A percentile compares a stretch with the other conserved stretches of the same genome.
These are phyloP conservation scores for Ogataea saltuana DNA, from an alignment of 805 yeast genomes.

Conservation along the genomic window DNA sequence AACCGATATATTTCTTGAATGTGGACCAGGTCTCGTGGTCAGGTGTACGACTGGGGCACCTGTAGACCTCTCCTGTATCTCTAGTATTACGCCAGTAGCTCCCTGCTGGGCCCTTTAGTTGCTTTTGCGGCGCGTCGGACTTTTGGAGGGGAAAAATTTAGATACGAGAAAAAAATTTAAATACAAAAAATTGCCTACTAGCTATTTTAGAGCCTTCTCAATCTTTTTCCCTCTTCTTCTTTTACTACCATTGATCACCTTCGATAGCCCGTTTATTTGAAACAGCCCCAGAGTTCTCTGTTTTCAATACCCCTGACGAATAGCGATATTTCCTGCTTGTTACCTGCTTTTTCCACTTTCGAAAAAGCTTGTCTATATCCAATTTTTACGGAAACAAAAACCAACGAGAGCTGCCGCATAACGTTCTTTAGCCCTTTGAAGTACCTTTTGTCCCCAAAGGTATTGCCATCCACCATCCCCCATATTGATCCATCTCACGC, in stretches of 20 bases:
- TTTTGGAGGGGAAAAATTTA: neutral
- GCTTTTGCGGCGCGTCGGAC: neutral
- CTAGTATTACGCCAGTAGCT: neutral
- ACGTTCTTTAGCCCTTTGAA: slow-evolving; percentile 25
- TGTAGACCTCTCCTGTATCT: no score
- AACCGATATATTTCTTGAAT: no score
- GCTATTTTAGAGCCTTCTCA: neutral
- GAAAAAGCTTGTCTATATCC: slow-evolving; percentile 5
- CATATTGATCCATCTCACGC: neutral
- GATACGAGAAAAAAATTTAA: neutral
- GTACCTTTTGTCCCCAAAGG: slow-evolving; percentile 16
- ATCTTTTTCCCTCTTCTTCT: neutral
- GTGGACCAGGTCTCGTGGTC: no score
- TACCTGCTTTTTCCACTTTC: slow-evolving; percentile 3
- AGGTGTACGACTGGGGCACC: no score
- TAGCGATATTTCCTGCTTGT: no score
- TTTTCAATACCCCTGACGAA: neutral
- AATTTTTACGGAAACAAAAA: slow-evolving; percentile 5
- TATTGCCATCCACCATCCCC: slow-evolving; percentile 8
- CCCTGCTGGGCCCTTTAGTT: neutral
- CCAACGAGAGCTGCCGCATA: slow-evolving; percentile 57
- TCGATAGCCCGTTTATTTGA: no score
- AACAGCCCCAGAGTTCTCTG: neutral
- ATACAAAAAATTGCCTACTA: no score
- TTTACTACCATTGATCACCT: no score